Evolutionary conservation across 306 rosid species (phyloP).

Genomic region (Trifolium subterraneum): DNA sequence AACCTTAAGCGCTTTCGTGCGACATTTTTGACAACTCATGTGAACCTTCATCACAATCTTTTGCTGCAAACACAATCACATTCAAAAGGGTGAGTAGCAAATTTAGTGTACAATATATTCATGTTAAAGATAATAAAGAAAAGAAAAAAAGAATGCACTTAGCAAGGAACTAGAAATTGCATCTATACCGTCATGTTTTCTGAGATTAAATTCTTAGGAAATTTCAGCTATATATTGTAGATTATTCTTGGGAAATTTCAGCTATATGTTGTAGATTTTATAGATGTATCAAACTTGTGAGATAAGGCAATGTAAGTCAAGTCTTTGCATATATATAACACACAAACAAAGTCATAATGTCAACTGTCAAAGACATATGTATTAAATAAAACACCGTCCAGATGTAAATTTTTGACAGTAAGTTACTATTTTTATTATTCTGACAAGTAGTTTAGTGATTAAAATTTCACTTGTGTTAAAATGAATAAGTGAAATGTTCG

Average conservation of each 20-base stretch:
- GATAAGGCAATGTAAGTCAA: background rate
- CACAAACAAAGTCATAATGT: background rate
- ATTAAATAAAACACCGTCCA: no score
- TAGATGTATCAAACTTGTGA: background rate
- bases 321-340: background rate
- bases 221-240: background rate
- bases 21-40: constrained; percentile 57
- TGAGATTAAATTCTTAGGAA: background rate
- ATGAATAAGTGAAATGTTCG: no score
- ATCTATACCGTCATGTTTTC: constrained; percentile 42
- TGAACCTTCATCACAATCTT: constrained; percentile 62
- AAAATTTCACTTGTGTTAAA: no score
- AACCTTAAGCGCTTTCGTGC: constrained; percentile 45
- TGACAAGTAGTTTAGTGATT: no score
- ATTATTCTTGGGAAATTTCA: no score
- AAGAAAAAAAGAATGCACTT: background rate
- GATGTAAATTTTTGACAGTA: no score
- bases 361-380: background rate
- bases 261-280: no score
- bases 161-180: background rate
- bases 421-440: no score
- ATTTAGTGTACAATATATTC: background rate
- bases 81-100: background rate
- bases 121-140: background rate
- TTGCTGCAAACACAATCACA: constrained; percentile 45